These are phyloP conservation scores for Curvularia sp. DNA, from an alignment of 2,329 filamentous ascomycete species.

Conservation along the genomic window DNA sequence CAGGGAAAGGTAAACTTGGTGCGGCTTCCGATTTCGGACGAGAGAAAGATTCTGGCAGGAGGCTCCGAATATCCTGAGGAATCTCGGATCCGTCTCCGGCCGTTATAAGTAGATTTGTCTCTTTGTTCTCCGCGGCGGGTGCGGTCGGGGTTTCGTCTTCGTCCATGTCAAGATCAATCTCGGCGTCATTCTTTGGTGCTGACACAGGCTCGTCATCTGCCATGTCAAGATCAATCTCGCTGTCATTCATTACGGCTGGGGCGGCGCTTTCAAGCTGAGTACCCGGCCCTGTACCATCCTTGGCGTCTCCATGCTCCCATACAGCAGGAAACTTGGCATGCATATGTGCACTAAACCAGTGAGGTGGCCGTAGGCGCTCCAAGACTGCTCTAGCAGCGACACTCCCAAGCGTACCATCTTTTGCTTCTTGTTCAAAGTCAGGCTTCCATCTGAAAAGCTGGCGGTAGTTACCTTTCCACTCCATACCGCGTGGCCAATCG, in stretches of 20 bases:
- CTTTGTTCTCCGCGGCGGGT: conserved; percentile 11
- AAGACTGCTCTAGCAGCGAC: conserved; percentile 80
- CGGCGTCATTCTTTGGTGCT: conserved; percentile 41
- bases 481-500: conserved; percentile 90
- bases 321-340: conserved; percentile 84
- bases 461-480: conserved; percentile 74
- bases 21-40: conserved; percentile 28
- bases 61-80: conserved; percentile 70
- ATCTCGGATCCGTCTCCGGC: conserved; percentile 51
- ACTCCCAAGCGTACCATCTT: conserved; percentile 77
- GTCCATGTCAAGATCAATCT: conserved; percentile 54
- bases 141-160: conserved; percentile 31
- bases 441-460: conserved; percentile 76
- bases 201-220: conserved; percentile 55
- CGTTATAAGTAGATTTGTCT: conserved; percentile 11
- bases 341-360: conserved; percentile 92
- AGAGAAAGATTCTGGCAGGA: conserved; percentile 79
- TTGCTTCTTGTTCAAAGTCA: conserved; percentile 77
- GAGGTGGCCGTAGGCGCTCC: conserved; percentile 78
- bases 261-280: conserved; percentile 20
- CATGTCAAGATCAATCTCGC: conserved; percentile 64
- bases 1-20: conserved; percentile 65
- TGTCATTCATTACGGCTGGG: conserved; percentile 59
- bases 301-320: conserved; percentile 56
- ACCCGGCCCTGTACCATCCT: conserved; percentile 57